Evolutionary conservation across 495 filamentous ascomycete genomes (phyloP).

Genomic region (Parathielavia hyrcaniae): DNA sequence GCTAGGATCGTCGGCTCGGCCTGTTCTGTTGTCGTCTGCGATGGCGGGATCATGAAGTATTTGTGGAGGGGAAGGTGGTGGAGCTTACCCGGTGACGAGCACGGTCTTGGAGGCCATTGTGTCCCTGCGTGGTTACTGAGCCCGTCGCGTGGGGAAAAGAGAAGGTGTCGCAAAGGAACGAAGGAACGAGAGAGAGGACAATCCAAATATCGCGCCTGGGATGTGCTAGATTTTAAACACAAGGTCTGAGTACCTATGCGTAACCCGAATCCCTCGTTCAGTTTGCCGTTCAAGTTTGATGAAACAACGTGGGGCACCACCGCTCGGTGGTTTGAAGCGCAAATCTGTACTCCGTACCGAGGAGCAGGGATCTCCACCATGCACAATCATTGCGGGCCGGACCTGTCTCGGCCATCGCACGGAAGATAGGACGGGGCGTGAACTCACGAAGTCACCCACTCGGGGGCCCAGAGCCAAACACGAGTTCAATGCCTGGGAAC

Average conservation of each 20-base stretch:
- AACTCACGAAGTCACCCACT: background rate
- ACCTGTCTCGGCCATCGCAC: too few species aligned
- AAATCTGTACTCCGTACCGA: too few species aligned
- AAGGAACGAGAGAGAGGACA: background rate
- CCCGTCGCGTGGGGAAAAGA: background rate
- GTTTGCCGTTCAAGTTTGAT: slow-evolving; percentile 16
- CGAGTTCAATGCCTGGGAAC: too few species aligned
- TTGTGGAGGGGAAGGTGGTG: slow-evolving; percentile 9
- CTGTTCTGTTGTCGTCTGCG: slow-evolving; percentile 13
- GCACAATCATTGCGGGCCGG: background rate
- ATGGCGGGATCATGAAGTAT: background rate
- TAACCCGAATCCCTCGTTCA: too few species aligned
- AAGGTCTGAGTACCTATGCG: too few species aligned
- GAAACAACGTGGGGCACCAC: slow-evolving; percentile 19
- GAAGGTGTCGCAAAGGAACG: background rate
- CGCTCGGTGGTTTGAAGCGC: too few species aligned
- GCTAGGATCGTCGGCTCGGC: background rate
- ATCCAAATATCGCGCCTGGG: too few species aligned
- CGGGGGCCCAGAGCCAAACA: background rate
- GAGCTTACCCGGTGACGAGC: slow-evolving; percentile 78
- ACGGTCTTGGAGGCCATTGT: slow-evolving; percentile 74
- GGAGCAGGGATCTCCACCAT: background rate
- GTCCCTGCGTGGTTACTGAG: slow-evolving; percentile 27
- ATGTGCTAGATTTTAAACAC: too few species aligned
- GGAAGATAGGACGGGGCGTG: too few species aligned